phyloP scores from a whole-genome alignment of 73 alveolate genomes.

The Tetrahymena borealis region DNA sequence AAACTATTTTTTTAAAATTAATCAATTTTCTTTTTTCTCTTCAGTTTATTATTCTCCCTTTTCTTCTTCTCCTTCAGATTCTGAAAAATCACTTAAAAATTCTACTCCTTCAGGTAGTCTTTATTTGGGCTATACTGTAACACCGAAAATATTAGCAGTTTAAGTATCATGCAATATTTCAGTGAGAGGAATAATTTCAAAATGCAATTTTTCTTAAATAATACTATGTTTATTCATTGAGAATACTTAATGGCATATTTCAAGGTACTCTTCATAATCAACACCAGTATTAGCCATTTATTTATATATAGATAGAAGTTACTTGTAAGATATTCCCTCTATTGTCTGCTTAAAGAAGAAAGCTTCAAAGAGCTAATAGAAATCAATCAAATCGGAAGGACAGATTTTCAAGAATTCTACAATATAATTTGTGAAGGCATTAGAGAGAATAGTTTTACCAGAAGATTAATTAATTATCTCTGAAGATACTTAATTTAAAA shows the following conservation, averaged over 20 bases:
- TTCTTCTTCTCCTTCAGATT: background rate
- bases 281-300: background rate
- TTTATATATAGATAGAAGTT: background rate
- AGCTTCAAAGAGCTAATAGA: background rate
- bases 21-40: background rate
- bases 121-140: background rate
- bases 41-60: background rate
- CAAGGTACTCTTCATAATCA: background rate
- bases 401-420: background rate
- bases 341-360: background rate
- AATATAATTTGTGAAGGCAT: background rate
- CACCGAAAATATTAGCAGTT: background rate
- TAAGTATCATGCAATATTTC: background rate
- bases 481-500: background rate
- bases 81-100: background rate
- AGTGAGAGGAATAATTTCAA: background rate
- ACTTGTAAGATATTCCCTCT: background rate
- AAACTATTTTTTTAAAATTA: background rate
- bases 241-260: background rate
- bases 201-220: background rate
- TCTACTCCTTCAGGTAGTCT: background rate
- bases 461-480: background rate
- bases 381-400: background rate
- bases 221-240: background rate
- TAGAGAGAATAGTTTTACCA: background rate